Evolutionary conservation across 2,329 filamentous ascomycete genomes (phyloP).

Genomic region (Ceratocystis destructans): DNA sequence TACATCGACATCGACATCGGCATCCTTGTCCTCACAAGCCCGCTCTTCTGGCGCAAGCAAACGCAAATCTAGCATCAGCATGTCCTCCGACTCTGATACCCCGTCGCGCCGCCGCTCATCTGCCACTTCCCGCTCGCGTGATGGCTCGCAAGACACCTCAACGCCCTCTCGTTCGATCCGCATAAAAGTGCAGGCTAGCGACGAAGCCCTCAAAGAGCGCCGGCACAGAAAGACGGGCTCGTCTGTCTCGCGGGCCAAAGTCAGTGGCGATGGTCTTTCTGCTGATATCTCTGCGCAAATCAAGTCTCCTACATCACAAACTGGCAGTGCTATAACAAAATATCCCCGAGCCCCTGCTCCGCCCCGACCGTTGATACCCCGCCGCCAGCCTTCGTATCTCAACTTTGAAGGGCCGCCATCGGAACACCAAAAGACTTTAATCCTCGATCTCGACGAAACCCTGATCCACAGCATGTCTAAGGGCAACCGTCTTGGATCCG

Average conservation of each 20-base stretch:
- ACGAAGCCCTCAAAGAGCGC: constrained; percentile 59
- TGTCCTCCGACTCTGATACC: constrained; percentile 16
- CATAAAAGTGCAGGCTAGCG: constrained; percentile 68
- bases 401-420: constrained; percentile 40
- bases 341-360: constrained; percentile 85
- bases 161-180: constrained; percentile 55
- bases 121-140: constrained; percentile 39
- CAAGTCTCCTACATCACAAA: constrained; percentile 84
- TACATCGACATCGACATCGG: background rate
- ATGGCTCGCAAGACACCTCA: constrained; percentile 5
- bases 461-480: constrained; percentile 97
- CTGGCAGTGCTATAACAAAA: constrained; percentile 56
- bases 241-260: constrained; percentile 21
- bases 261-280: constrained; percentile 14
- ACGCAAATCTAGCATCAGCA: constrained; percentile 12
- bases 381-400: constrained; percentile 77
- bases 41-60: constrained; percentile 42
- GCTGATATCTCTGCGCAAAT: constrained; percentile 58
- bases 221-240: constrained; percentile 48
- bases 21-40: constrained; percentile 28
- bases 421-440: constrained; percentile 75
- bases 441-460: constrained; percentile 92
- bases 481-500: constrained; percentile 85
- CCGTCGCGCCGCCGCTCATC: constrained; percentile 9
- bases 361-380: constrained; percentile 77